A percentile compares a stretch with the other conserved stretches of the same genome.
These are phyloP conservation scores for Chalara sp. DNA, from an alignment of 2,329 filamentous ascomycete genomes.

Conservation along the genomic window DNA sequence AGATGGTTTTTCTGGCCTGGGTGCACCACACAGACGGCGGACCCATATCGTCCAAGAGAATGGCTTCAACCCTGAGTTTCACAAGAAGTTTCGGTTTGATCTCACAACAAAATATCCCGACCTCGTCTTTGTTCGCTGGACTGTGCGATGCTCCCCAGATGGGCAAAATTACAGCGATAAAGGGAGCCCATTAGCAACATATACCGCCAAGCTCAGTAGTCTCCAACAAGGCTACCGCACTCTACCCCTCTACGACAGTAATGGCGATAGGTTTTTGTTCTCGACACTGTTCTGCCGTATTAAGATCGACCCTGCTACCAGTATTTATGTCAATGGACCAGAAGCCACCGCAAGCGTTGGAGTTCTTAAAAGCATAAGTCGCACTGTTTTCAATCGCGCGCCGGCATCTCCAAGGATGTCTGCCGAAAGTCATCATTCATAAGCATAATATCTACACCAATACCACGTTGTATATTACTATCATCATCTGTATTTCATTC, in stretches of 20 bases:
- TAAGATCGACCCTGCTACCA: constrained; percentile 53
- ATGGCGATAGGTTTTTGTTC: constrained; percentile 89
- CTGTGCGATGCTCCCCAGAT: constrained; percentile 79
- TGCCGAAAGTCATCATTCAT: constrained; percentile 14
- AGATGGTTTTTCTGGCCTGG: constrained; percentile 59
- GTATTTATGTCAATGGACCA: constrained; percentile 46
- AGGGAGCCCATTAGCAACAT: constrained; percentile 68
- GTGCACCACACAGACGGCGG: constrained; percentile 67
- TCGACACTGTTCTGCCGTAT: constrained; percentile 91
- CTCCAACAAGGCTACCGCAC: constrained; percentile 91
- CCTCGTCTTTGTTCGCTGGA: constrained; percentile 88
- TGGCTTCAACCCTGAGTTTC: constrained; percentile 87
- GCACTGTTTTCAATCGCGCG: constrained; percentile 49
- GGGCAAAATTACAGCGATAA: constrained; percentile 62
- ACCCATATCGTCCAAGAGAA: constrained; percentile 81
- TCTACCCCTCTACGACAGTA: constrained; percentile 78
- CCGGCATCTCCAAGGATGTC: constrained; percentile 23
- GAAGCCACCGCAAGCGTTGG: constrained; percentile 37
- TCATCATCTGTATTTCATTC: constrained; percentile 7
- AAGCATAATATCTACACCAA: constrained; percentile 4
- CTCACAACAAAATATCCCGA: constrained; percentile 92
- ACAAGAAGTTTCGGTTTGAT: constrained; percentile 70
- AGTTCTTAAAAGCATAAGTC: constrained; percentile 50
- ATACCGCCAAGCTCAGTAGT: constrained; percentile 85
- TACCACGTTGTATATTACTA: not conserved